phyloP scores from a whole-genome alignment of 2,329 filamentous ascomycete species.

The Triangularia verruculosa region DNA sequence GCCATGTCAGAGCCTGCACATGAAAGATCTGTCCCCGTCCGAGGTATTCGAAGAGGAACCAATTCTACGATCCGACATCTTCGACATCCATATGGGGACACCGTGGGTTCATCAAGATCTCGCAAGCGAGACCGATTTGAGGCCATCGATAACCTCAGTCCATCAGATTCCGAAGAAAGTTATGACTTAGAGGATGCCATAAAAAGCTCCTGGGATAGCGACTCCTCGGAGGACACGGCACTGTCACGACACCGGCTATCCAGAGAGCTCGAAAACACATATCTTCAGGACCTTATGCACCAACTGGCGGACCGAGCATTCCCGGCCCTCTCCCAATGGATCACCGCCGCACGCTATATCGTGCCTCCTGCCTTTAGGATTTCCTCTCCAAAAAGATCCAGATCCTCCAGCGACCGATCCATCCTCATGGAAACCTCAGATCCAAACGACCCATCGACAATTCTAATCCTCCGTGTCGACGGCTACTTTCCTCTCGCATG shows the following conservation, averaged over 20 bases:
- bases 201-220: not conserved
- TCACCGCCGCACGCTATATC: not conserved
- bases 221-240: not conserved
- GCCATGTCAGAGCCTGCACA: not conserved
- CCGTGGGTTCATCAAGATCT: not conserved
- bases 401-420: not conserved
- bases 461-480: not conserved
- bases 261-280: not conserved
- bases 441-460: not conserved
- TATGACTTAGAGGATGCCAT: not conserved
- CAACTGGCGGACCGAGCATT: not conserved
- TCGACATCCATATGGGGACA: not conserved
- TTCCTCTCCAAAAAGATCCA: not conserved
- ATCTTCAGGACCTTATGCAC: too few relatives aligned
- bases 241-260: not conserved
- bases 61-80: not conserved
- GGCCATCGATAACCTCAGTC: not conserved
- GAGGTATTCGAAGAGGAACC: not conserved
- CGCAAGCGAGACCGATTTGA: not conserved
- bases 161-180: not conserved
- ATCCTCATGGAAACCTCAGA: not conserved
- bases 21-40: not conserved
- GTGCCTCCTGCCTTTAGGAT: not conserved
- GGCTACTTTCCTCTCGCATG: not conserved
- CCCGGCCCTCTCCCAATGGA: not conserved